These are phyloP conservation scores for Simplicillium sp. DNA, from an alignment of 2,329 filamentous ascomycete genomes.

Conservation along the genomic window DNA sequence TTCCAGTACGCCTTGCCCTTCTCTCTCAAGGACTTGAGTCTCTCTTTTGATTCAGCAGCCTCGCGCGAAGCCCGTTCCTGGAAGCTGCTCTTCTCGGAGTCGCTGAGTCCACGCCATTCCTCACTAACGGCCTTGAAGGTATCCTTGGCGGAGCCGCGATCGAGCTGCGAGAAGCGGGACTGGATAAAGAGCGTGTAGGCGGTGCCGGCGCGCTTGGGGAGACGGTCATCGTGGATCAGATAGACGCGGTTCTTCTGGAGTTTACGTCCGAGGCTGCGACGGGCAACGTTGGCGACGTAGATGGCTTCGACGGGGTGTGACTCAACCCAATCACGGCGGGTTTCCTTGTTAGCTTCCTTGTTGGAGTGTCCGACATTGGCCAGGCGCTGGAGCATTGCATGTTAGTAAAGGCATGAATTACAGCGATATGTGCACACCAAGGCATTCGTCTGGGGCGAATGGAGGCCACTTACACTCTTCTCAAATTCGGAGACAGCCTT, in stretches of 20 bases:
- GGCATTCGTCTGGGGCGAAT: neutral
- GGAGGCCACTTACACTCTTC: constrained; percentile 28
- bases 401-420: neutral
- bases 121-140: constrained; percentile 13
- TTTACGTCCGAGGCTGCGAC: constrained; percentile 28
- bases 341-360: constrained; percentile 25
- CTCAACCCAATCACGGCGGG: constrained; percentile 39
- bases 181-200: constrained; percentile 28
- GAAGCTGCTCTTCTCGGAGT: constrained; percentile 31
- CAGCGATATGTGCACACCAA: neutral
- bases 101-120: constrained; percentile 34
- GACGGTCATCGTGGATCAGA: constrained; percentile 35
- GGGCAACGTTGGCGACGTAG: constrained; percentile 36
- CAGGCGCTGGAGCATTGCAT: constrained; percentile 21
- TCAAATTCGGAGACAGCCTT: constrained; percentile 30
- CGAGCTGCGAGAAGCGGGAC: constrained; percentile 23
- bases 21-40: constrained; percentile 14
- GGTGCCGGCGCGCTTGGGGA: constrained; percentile 27
- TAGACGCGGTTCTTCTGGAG: constrained; percentile 13
- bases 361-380: constrained; percentile 26
- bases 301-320: constrained; percentile 29
- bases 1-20: constrained; percentile 8
- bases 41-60: constrained; percentile 13
- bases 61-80: constrained; percentile 16
- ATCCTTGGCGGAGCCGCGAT: constrained; percentile 10